Evolutionary conservation across 2,329 filamentous ascomycete genomes (phyloP).

Genomic region (Colletotrichum karsti): DNA sequence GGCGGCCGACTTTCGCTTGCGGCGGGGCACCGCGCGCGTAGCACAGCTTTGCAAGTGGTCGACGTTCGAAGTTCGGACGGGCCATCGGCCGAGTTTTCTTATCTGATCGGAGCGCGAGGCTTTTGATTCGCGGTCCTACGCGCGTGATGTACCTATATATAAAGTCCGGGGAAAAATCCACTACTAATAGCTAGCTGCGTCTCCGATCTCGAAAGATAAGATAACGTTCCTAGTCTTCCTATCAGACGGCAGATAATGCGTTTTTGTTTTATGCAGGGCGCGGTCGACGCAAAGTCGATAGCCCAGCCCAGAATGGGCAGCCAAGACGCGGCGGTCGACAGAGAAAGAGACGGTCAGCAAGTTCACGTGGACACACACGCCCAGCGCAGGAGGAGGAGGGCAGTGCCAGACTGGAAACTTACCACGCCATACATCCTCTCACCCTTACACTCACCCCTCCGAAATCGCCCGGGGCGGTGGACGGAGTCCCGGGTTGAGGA

Average conservation of each 20-base stretch:
- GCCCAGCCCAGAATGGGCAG: background rate
- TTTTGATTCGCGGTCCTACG: background rate
- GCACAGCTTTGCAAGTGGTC: no score
- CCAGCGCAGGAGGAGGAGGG: background rate
- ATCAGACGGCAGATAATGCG: background rate
- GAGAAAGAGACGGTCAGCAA: constrained; percentile 6
- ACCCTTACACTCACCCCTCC: background rate
- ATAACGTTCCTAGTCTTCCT: background rate
- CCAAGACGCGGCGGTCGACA: background rate
- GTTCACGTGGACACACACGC: background rate
- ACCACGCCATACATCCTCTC: background rate
- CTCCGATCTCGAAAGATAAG: background rate
- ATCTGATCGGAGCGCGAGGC: background rate
- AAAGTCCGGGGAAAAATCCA: background rate
- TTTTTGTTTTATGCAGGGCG: background rate
- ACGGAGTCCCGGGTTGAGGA: background rate
- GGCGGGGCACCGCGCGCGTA: background rate
- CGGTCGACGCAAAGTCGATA: background rate
- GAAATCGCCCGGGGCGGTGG: background rate
- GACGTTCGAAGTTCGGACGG: background rate
- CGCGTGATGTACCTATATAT: background rate
- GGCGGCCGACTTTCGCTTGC: background rate
- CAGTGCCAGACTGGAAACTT: background rate
- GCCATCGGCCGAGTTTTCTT: constrained; percentile 1
- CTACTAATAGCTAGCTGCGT: background rate